These are phyloP conservation scores for Paecilomyces sp. DNA, from an alignment of 2,329 filamentous ascomycete genomes.

Conservation along the genomic window DNA sequence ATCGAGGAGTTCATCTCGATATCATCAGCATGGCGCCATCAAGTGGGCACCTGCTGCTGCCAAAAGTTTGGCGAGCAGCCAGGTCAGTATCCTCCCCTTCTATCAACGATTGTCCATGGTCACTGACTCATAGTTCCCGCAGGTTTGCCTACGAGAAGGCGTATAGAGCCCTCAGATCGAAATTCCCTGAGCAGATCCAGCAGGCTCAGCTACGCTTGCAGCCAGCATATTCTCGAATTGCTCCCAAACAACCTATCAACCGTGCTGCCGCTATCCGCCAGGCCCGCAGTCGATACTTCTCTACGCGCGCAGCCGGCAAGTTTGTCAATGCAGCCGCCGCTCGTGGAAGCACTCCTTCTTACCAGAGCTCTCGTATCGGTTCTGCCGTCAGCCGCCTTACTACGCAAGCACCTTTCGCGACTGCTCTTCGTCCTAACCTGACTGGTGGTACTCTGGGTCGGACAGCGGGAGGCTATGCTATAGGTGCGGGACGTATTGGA, in stretches of 20 bases:
- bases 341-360: constrained; percentile 45
- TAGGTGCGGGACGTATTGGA: constrained; percentile 61
- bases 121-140: background rate
- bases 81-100: constrained; percentile 26
- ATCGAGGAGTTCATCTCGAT: constrained; percentile 2
- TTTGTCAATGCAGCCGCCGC: constrained; percentile 44
- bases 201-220: constrained; percentile 45
- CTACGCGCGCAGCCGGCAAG: constrained; percentile 42
- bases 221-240: constrained; percentile 52
- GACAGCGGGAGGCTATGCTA: constrained; percentile 80
- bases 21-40: constrained; percentile 38
- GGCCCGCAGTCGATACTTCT: constrained; percentile 57
- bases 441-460: constrained; percentile 80
- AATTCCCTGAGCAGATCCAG: constrained; percentile 33
- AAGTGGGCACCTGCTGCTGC: constrained; percentile 43
- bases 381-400: constrained; percentile 56
- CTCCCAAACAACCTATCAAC: constrained; percentile 53
- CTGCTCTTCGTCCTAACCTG: constrained; percentile 80
- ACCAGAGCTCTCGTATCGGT: constrained; percentile 51
- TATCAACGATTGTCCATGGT: background rate
- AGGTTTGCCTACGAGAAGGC: constrained; percentile 45
- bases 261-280: constrained; percentile 58
- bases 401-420: constrained; percentile 76
- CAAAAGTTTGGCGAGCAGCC: constrained; percentile 42
- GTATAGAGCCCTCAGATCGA: constrained; percentile 33